These are phyloP conservation scores for Vishniacozyma victoriae DNA, from an alignment of 768 basidiomycete species.

Conservation along the genomic window DNA sequence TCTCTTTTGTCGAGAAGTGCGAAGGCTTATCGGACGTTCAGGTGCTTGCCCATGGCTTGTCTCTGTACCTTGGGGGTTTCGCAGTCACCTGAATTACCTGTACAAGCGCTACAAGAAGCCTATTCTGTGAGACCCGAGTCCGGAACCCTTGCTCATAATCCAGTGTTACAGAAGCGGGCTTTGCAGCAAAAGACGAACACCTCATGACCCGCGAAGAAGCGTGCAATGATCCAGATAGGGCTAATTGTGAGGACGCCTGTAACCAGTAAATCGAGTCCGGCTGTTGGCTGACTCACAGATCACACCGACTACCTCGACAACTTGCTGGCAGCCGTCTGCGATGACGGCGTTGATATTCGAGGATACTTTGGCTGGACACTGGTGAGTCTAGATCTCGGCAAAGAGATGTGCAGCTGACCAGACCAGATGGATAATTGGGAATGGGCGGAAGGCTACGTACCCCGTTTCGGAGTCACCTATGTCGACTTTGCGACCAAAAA, in stretches of 20 bases:
- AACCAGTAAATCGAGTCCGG: too few species aligned
- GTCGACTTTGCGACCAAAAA: slow-evolving; percentile 66
- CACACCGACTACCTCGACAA: slow-evolving; percentile 5
- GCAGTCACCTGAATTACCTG: slow-evolving; percentile 1
- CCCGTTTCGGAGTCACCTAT: slow-evolving; percentile 66
- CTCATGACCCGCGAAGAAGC: neutral
- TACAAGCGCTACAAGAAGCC: slow-evolving; percentile 2
- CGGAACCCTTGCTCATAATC: neutral
- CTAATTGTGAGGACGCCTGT: neutral
- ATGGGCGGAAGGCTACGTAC: slow-evolving; percentile 65
- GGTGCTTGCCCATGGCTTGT: slow-evolving; percentile 5
- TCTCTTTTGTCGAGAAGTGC: too few species aligned
- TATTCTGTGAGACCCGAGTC: neutral
- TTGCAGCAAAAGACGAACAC: slow-evolving; percentile 1
- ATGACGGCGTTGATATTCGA: slow-evolving; percentile 58
- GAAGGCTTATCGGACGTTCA: neutral
- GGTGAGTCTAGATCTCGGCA: slow-evolving; percentile 49
- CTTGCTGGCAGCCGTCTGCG: slow-evolving; percentile 56
- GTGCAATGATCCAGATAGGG: neutral
- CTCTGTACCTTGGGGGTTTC: slow-evolving; percentile 1
- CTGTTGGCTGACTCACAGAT: neutral
- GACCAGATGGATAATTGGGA: slow-evolving; percentile 64
- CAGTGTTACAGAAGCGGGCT: slow-evolving; percentile 1
- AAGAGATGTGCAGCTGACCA: neutral
- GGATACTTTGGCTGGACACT: slow-evolving; percentile 52